Percentiles rank a stretch among this genome's conserved stretches.
phyloP scores from a whole-genome alignment of 306 rosid species.

The Castanopsis chinensis region DNA sequence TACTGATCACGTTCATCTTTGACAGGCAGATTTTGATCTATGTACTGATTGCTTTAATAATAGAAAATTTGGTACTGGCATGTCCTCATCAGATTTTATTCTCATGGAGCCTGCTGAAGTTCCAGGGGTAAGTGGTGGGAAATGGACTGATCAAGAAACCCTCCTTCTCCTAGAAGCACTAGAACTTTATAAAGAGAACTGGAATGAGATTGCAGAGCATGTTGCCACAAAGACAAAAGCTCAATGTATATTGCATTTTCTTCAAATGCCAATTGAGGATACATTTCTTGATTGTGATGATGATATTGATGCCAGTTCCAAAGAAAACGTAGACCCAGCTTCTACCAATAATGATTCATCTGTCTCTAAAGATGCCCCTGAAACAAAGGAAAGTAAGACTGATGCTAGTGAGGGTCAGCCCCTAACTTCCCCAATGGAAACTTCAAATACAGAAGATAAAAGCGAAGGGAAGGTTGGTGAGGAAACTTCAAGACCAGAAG shows the following conservation, averaged over 20 bases:
- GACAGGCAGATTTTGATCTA: conserved; percentile 95
- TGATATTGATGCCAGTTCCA: conserved; percentile 40
- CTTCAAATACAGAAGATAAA: conserved; percentile 47
- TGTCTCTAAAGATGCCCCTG: conserved; percentile 47
- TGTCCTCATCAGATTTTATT: conserved; percentile 86
- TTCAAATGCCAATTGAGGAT: conserved; percentile 96
- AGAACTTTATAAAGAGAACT: conserved; percentile 86
- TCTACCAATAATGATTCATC: conserved; percentile 44
- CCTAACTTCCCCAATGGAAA: conserved; percentile 34
- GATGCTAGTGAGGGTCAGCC: conserved; percentile 40
- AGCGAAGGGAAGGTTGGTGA: conserved; percentile 37
- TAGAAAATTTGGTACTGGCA: conserved; percentile 77
- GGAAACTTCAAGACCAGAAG: conserved; percentile 45
- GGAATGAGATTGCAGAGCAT: conserved; percentile 95
- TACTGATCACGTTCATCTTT: conserved; percentile 40
- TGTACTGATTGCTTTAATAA: conserved; percentile 86
- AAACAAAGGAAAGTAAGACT: conserved; percentile 37
- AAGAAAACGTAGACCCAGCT: conserved; percentile 54
- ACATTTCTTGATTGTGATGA: conserved; percentile 62
- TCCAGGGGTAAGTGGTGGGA: conserved; percentile 81
- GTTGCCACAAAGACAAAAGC: conserved; percentile 94
- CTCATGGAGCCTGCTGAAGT: conserved; percentile 98
- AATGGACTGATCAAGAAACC: conserved; percentile 98
- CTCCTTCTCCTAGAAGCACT: conserved; percentile 95
- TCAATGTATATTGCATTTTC: conserved; percentile 90